phyloP scores from a whole-genome alignment of 495 filamentous ascomycete genomes.

The Echria macrotheca region DNA sequence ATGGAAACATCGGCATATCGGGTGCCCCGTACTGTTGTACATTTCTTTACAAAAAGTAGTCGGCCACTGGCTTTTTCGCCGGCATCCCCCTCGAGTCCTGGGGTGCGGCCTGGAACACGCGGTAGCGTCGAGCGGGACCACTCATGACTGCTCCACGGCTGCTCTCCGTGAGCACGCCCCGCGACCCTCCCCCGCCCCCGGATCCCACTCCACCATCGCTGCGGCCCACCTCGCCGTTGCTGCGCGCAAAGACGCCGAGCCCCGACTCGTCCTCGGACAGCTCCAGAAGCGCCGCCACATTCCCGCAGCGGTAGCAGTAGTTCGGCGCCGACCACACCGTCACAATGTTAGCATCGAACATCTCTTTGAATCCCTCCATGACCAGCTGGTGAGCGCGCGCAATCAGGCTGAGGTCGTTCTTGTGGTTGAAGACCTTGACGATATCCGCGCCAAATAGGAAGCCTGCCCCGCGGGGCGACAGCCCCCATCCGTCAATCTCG shows the following conservation, averaged over 20 bases:
- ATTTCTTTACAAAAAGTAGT: conserved; percentile 89
- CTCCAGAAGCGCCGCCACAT: conserved; percentile 93
- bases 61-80: conserved; percentile 95
- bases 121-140: conserved; percentile 84
- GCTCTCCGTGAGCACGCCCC: conserved; percentile 38
- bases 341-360: conserved; percentile 92
- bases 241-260: conserved; percentile 68
- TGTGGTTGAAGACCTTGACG: conserved; percentile 90
- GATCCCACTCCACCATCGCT: conserved; percentile 30
- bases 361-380: conserved; percentile 99
- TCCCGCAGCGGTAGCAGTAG: conserved; percentile 97
- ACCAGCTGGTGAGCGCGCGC: conserved; percentile 95
- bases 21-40: no score
- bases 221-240: conserved; percentile 71
- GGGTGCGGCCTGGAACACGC: conserved; percentile 94
- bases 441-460: conserved; percentile 97
- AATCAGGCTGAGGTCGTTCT: conserved; percentile 85
- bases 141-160: conserved; percentile 36
- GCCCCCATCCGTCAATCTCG: conserved; percentile 96
- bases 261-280: conserved; percentile 77
- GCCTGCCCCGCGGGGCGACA: conserved; percentile 89
- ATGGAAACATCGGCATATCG: no score
- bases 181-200: conserved; percentile 16
- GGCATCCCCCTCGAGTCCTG: conserved; percentile 98
- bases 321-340: conserved; percentile 98